phyloP scores from a whole-genome alignment of 495 filamentous ascomycete species.

The Lichina pygmaea region DNA sequence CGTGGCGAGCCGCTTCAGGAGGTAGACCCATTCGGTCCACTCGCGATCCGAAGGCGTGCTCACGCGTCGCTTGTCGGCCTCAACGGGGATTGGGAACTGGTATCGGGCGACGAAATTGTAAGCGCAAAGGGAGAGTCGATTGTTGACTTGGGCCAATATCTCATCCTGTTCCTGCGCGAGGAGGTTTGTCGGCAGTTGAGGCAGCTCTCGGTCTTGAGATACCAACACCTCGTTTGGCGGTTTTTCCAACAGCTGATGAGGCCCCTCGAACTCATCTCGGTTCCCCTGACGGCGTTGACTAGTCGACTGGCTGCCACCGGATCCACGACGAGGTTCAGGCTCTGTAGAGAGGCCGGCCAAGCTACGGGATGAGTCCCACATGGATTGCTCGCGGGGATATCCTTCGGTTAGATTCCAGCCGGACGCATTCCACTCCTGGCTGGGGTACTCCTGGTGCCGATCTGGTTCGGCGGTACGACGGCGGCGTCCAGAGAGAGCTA shows the following conservation, averaged over 20 bases:
- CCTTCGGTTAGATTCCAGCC: not conserved
- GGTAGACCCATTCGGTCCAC: constrained; percentile 82
- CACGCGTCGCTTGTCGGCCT: constrained; percentile 54
- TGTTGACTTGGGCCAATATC: constrained; percentile 54
- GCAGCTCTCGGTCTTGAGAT: constrained; percentile 51
- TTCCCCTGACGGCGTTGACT: constrained; percentile 13
- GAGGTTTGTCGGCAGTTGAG: constrained; percentile 57
- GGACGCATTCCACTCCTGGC: not conserved
- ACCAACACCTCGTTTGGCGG: constrained; percentile 37
- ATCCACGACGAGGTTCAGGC: not conserved
- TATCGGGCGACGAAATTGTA: constrained; percentile 79
- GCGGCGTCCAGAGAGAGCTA: not conserved
- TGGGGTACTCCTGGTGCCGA: not conserved
- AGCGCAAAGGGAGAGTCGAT: constrained; percentile 57
- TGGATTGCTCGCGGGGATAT: not conserved
- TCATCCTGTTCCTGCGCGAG: constrained; percentile 61
- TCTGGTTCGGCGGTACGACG: not conserved
- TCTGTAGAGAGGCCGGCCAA: not conserved
- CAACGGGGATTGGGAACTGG: constrained; percentile 64
- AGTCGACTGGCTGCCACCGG: not conserved
- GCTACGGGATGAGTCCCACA: not conserved
- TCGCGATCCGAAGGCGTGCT: constrained; percentile 55
- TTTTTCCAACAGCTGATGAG: constrained; percentile 47
- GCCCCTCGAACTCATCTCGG: constrained; percentile 72
- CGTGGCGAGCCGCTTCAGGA: constrained; percentile 62